Evolutionary conservation across 371 early-diverging fungal species (phyloP), one percentile per base, ranked within the genome.

Genomic region (Syncephalastrum monosporum): DNA sequence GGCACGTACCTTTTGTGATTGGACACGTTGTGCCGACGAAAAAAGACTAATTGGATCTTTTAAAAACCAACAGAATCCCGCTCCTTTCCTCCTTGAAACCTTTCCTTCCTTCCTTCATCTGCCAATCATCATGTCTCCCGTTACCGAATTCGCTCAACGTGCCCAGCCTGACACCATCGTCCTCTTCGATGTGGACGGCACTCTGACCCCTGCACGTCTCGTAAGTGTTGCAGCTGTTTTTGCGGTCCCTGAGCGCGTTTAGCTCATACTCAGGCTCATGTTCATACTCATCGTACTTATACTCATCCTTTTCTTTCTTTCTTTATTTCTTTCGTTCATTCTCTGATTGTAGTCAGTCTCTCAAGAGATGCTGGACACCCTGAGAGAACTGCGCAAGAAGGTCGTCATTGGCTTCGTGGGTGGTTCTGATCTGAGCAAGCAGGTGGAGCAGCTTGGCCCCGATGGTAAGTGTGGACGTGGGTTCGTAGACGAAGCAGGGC

Each of bases 121-220:
- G 8, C 8, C 47, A 19, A 46, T 15, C 16, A 19, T 16, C 23
- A 23, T 46, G 23, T 19, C 23, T 19, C 47, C 16, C 23, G 23
- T 46, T 12, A 23, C 3, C 47, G 47, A 46, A 7, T 23, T 46
- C 47, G 47, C 43, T 53, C 38, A 38, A 65, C 90, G 93, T 65
- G 69, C 81, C 44, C 75, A 77, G 19, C 92, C 95, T 47, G 85
- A 91, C 69, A 91, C 89, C 61, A 75, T 97, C 62, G 90, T 94
- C 56, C 87, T 99, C 42, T 99, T 99, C 68, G 99, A 99, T 78
- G 99, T 99, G 38, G 99, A 99, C 72, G 99, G 99, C 58, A 99
- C 99, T 7, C 79, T 99, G 62, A 98, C 99, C 5, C 98, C 97
- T 45, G 97, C 97, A 44, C 90, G 99, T 66, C 77, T 82, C 74